Evolutionary conservation across 2,329 filamentous ascomycete species (phyloP).

Genomic region (Hansfordia pulvinata): DNA sequence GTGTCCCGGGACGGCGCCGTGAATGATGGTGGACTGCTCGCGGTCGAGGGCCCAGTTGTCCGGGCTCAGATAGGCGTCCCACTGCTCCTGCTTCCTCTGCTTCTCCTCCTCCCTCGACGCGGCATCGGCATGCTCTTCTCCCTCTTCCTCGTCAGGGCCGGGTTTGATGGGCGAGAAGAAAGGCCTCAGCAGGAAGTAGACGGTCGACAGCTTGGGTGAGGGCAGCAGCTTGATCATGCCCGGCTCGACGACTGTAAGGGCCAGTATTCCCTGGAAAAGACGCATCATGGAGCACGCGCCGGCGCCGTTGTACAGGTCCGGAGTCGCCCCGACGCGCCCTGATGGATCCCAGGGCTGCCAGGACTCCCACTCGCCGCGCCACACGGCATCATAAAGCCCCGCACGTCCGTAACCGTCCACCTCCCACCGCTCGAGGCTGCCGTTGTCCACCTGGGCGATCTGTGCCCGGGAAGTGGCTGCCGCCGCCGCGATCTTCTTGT

Average conservation of each 20-base stretch:
- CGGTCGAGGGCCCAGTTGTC: conserved; percentile 26
- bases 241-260: conserved; percentile 35
- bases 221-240: conserved; percentile 32
- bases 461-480: conserved; percentile 28
- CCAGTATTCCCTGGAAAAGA: conserved; percentile 44
- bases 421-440: conserved; percentile 61
- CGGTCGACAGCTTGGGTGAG: conserved; percentile 31
- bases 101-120: no score
- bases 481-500: conserved; percentile 15
- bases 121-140: no score
- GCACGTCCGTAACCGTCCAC: conserved; percentile 48
- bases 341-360: conserved; percentile 43
- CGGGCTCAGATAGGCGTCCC: conserved; percentile 34
- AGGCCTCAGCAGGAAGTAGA: conserved; percentile 34
- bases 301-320: conserved; percentile 43
- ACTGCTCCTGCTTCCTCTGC: conserved; percentile 18
- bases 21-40: conserved; percentile 40
- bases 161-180: conserved; percentile 34
- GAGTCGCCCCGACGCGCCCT: conserved; percentile 36
- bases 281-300: conserved; percentile 44
- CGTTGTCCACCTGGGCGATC: conserved; percentile 58
- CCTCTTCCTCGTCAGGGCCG: conserved; percentile 22
- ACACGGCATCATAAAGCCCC: conserved; percentile 41
- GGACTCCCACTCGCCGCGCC: conserved; percentile 38
- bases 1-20: conserved; percentile 43